These are phyloP conservation scores for Fusarium sororula DNA, from an alignment of 2,329 filamentous ascomycete genomes.

Conservation along the genomic window DNA sequence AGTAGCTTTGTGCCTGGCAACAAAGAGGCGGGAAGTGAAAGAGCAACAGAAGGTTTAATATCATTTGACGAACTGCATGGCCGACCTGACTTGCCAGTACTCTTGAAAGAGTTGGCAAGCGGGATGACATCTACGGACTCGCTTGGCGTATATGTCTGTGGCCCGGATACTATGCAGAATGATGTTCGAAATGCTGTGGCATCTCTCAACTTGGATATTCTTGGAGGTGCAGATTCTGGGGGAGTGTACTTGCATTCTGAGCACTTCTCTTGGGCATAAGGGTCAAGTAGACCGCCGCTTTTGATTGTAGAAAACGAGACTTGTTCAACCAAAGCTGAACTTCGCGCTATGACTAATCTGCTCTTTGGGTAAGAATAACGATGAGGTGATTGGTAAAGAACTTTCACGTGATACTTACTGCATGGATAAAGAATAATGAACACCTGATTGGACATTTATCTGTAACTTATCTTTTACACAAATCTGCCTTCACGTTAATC, in stretches of 20 bases:
- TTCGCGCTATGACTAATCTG: neutral
- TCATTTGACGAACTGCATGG: neutral
- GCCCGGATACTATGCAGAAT: neutral
- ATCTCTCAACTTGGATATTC: neutral
- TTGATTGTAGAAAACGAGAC: neutral
- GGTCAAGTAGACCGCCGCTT: accelerated
- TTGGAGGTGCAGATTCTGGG: neutral
- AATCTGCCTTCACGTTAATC: neutral
- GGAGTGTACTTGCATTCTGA: neutral
- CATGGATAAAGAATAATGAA: neutral
- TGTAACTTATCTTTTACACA: neutral
- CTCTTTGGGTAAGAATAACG: neutral
- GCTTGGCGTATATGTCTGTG: neutral
- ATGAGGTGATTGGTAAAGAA: neutral
- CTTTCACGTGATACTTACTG: neutral
- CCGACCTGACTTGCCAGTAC: neutral
- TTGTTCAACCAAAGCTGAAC: neutral
- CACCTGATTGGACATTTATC: neutral
- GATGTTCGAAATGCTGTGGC: neutral
- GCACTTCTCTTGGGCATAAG: neutral
- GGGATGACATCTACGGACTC: neutral
- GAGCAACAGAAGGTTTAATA: neutral
- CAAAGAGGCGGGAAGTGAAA: neutral
- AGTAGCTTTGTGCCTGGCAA: neutral
- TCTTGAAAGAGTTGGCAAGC: neutral